phyloP scores from a whole-genome alignment of 768 basidiomycete species.

The Boletus vermiculosoides region DNA sequence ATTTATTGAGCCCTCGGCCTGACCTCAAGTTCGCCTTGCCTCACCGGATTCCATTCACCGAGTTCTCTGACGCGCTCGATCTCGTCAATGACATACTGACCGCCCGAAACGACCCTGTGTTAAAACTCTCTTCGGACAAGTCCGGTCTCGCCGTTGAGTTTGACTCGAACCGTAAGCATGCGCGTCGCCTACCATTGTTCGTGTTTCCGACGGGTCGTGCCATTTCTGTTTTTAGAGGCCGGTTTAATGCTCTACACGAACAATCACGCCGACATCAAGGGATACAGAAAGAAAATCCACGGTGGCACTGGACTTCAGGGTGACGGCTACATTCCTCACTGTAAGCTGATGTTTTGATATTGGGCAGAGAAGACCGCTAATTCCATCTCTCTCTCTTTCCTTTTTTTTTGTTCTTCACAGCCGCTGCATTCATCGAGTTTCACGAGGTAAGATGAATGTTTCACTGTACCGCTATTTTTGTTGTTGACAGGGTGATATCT shows the following conservation, averaged over 20 bases:
- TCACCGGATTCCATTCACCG: conserved; percentile 45
- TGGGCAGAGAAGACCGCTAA: not conserved
- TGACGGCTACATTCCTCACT: conserved; percentile 57
- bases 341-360: conserved; percentile 37
- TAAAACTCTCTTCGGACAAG: conserved; percentile 52
- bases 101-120: conserved; percentile 41
- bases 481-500: not conserved
- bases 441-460: conserved; percentile 45
- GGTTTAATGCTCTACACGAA: conserved; percentile 78
- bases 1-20: conserved; percentile 46
- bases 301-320: conserved; percentile 64
- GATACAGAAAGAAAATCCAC: conserved; percentile 69
- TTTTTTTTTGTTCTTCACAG: conserved; percentile 29
- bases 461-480: not conserved
- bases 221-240: conserved; percentile 44
- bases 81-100: conserved; percentile 37
- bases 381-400: too few relatives aligned
- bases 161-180: conserved; percentile 64
- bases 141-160: conserved; percentile 63
- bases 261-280: conserved; percentile 45
- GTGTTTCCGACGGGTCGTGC: not conserved
- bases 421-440: conserved; percentile 67
- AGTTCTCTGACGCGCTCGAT: conserved; percentile 44
- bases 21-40: conserved; percentile 38
- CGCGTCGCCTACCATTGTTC: not conserved